Percentiles rank a stretch among this genome's conserved stretches.
Evolutionary conservation across 1,284 basidiomycete genomes (phyloP).

Genomic region (Wolfiporia cocos): DNA sequence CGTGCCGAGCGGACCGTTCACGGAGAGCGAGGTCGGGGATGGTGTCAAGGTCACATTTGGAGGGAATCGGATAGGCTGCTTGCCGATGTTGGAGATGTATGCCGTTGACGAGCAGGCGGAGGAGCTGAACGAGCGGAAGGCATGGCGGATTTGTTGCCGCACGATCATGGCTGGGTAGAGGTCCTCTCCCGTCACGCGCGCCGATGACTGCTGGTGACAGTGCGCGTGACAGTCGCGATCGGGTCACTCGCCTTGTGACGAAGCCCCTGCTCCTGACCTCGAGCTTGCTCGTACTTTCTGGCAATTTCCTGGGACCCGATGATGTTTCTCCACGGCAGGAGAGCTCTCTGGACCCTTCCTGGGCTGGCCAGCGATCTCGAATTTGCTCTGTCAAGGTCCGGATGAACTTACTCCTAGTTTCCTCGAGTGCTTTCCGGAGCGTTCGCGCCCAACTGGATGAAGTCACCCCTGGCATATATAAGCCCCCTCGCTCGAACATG

Average conservation of each 20-base stretch:
- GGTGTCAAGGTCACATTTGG: constrained; percentile 56
- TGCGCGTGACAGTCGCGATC: not conserved
- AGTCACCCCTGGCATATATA: too few relatives aligned
- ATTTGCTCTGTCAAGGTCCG: too few relatives aligned
- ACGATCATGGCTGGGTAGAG: constrained; percentile 22
- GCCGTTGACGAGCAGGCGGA: constrained; percentile 20
- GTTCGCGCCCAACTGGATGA: too few relatives aligned
- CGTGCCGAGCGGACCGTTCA: constrained; percentile 75
- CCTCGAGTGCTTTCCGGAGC: too few relatives aligned
- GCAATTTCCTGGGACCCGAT: too few relatives aligned
- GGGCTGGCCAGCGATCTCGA: too few relatives aligned
- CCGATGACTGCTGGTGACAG: not conserved
- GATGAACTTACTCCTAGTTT: too few relatives aligned
- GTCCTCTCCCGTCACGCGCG: not conserved
- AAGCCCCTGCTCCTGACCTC: too few relatives aligned
- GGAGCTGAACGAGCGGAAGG: constrained; percentile 22
- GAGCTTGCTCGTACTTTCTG: too few relatives aligned
- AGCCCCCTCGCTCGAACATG: too few relatives aligned
- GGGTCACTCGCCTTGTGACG: constrained; percentile 36
- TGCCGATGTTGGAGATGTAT: constrained; percentile 72
- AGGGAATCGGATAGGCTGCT: constrained; percentile 72
- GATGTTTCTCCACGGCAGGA: too few relatives aligned
- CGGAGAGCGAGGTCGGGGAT: constrained; percentile 44
- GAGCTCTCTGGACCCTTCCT: too few relatives aligned
- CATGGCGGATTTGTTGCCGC: constrained; percentile 19